Conservation (phyloP, 1,284 basidiomycete species). For the Apiotrichum laibachii region DNA sequence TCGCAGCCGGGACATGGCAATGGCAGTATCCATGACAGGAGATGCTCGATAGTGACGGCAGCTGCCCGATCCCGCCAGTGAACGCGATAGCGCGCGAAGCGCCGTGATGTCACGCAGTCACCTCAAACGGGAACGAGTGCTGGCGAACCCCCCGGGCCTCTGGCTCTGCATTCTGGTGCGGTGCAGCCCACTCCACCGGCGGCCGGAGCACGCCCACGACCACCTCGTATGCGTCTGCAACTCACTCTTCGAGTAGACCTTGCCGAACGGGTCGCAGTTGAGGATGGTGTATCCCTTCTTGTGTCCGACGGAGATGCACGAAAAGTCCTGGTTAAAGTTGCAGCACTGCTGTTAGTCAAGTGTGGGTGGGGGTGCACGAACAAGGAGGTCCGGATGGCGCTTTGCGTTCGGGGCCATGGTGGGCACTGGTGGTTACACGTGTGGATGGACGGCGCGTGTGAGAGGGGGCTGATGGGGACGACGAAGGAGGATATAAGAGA, state of each 20-base stretch:
- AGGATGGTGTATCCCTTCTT: conserved; percentile 94
- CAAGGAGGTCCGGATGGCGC: conserved; percentile 50
- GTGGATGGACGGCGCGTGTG: too few species aligned
- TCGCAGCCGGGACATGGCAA: too few species aligned
- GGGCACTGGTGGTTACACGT: too few species aligned
- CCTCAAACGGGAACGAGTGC: neutral
- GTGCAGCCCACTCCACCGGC: too few species aligned
- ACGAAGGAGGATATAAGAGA: neutral
- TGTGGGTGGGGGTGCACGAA: conserved; percentile 20
- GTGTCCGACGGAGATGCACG: conserved; percentile 88
- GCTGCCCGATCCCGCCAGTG: too few species aligned
- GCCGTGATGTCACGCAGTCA: too few species aligned
- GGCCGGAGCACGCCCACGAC: neutral
- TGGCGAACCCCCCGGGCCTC: neutral
- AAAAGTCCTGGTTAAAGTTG: conserved; percentile 53
- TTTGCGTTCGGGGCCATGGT: conserved; percentile 30
- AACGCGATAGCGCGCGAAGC: too few species aligned
- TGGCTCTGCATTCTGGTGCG: neutral
- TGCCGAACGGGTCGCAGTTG: conserved; percentile 95
- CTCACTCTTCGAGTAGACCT: conserved; percentile 90
- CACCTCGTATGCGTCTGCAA: too few species aligned
- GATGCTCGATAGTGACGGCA: too few species aligned
- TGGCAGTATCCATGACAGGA: too few species aligned
- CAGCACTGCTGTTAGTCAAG: conserved; percentile 39
- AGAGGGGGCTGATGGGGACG: neutral